A percentile compares a stretch with the other conserved stretches of the same genome.
Evolutionary conservation across 768 basidiomycete genomes (phyloP).

Genomic region (Pleurotus giganteus): DNA sequence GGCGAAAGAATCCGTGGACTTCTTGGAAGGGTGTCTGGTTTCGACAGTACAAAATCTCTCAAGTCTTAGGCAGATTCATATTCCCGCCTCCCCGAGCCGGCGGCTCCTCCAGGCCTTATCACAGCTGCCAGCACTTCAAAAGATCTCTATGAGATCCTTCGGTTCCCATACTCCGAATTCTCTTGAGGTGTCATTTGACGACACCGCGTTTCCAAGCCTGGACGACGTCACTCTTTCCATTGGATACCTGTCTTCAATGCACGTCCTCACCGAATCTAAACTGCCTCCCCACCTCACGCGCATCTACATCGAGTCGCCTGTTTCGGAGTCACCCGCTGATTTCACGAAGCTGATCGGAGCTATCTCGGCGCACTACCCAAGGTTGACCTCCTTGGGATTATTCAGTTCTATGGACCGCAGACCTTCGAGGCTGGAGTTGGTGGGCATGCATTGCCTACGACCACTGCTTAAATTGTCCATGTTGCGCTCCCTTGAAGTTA

Average conservation of each 20-base stretch:
- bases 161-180: constrained; percentile 45
- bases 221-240: constrained; percentile 50
- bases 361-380: constrained; percentile 44
- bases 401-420: background rate
- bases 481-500: constrained; percentile 27
- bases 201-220: constrained; percentile 52
- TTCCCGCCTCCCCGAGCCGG: constrained; percentile 51
- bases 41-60: constrained; percentile 37
- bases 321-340: constrained; percentile 39
- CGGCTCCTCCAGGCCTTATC: constrained; percentile 44
- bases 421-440: constrained; percentile 14
- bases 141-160: constrained; percentile 51
- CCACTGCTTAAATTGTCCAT: constrained; percentile 16
- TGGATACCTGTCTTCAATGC: constrained; percentile 38
- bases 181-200: constrained; percentile 40
- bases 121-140: constrained; percentile 35
- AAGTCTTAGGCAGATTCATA: constrained; percentile 41
- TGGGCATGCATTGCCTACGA: constrained; percentile 12
- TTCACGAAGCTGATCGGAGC: constrained; percentile 41
- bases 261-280: constrained; percentile 41
- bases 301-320: constrained; percentile 49
- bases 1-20: constrained; percentile 33
- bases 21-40: constrained; percentile 39
- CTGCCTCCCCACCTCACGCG: constrained; percentile 46
- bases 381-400: constrained; percentile 35